Evolutionary conservation across 106 monocot genomes (phyloP).

Genomic region (Phalaenopsis equestris): DNA sequence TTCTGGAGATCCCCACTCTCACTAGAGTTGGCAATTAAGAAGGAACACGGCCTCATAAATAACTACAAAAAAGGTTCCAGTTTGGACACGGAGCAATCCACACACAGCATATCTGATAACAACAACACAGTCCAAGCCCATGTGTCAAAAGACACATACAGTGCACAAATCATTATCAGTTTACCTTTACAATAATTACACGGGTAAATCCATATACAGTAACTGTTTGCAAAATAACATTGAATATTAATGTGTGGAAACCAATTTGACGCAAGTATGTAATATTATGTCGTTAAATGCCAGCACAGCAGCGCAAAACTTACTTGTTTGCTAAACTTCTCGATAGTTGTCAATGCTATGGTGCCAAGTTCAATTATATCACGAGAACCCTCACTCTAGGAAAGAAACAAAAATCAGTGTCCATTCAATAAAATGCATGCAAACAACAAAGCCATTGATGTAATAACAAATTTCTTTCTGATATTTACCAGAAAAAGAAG

Average conservation of each 20-base stretch:
- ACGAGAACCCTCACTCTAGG: constrained; percentile 64
- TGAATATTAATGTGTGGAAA: background rate
- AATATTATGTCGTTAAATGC: background rate
- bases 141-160: background rate
- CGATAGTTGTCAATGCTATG: constrained; percentile 86
- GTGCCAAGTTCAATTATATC: constrained; percentile 86
- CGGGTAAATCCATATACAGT: background rate
- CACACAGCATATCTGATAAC: background rate
- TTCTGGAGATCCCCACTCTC: background rate
- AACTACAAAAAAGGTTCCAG: background rate
- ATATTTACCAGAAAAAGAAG: constrained; percentile 88
- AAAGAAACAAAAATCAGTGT: constrained; percentile 6
- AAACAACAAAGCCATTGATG: background rate
- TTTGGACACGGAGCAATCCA: background rate
- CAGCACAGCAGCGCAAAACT: constrained; percentile 9
- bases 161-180: background rate
- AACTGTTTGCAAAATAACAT: background rate
- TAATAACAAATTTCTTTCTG: background rate
- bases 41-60: background rate
- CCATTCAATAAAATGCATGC: background rate
- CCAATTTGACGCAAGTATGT: background rate
- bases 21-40: background rate
- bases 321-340: constrained; percentile 89
- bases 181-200: background rate
- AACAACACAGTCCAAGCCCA: background rate